Evolutionary conservation across 345 rosid genomes (phyloP).

Genomic region (Salix udensis): DNA sequence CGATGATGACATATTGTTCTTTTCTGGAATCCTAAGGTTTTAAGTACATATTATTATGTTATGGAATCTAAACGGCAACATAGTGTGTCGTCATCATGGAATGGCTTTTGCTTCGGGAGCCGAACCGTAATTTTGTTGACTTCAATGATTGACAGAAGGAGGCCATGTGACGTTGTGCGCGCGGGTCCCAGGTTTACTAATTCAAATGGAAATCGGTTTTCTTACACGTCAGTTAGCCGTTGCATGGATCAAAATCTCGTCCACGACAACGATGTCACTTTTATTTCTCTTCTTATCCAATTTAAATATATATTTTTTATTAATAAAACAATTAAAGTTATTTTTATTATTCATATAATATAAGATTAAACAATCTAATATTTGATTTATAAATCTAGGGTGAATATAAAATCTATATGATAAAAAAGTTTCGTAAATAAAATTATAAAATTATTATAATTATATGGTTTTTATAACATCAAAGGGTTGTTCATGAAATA

Average conservation of each 20-base stretch:
- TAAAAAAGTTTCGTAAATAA: no score
- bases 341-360: no score
- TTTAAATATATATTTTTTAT: no score
- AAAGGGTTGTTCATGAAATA: no score
- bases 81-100: no score
- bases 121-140: background rate
- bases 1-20: no score
- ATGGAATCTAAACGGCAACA: background rate
- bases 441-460: no score
- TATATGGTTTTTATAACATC: no score
- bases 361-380: no score
- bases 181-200: constrained; percentile 1
- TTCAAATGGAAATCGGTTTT: background rate
- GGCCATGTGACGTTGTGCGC: constrained; percentile 8
- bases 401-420: no score
- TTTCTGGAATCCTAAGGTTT: background rate
- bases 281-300: background rate
- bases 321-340: no score
- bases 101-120: constrained; percentile 1
- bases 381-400: no score
- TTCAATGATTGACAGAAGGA: background rate
- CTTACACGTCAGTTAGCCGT: constrained; percentile 34
- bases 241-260: background rate
- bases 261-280: background rate
- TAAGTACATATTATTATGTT: background rate